Conservation (phyloP, 768 basidiomycete species). For the Cystobasidium onofrii region DNA sequence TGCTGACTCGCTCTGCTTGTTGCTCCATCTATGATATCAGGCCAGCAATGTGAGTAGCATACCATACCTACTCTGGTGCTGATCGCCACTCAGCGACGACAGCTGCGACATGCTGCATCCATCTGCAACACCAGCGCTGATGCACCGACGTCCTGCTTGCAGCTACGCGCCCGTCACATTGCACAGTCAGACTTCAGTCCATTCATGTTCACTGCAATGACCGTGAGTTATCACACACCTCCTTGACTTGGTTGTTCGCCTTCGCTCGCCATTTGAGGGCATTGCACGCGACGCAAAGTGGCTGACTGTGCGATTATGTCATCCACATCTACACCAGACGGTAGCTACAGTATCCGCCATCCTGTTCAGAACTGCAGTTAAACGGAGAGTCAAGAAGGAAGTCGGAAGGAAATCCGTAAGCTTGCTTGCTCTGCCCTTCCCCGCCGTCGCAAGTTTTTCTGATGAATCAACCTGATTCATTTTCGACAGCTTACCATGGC, state of each 20-base stretch:
- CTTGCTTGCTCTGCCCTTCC: not conserved
- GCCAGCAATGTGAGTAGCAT: not conserved
- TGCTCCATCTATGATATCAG: too few species aligned
- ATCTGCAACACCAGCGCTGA: not conserved
- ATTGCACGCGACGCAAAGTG: not conserved
- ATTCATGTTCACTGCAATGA: conserved; percentile 16
- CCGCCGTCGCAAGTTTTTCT: not conserved
- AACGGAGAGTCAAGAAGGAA: not conserved
- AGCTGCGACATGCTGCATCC: not conserved
- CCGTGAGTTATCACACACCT: too few species aligned
- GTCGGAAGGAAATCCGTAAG: not conserved
- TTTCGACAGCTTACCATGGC: not conserved
- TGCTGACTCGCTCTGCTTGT: conserved; percentile 1
- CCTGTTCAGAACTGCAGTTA: not conserved
- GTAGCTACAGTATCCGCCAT: conserved; percentile 5
- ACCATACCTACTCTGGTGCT: too few species aligned
- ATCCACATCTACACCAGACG: not conserved
- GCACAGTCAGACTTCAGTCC: conserved; percentile 15
- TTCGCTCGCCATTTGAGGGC: not conserved
- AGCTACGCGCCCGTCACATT: conserved; percentile 15
- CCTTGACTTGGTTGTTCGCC: too few species aligned
- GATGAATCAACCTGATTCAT: not conserved
- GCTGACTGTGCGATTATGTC: not conserved
- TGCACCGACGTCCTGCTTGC: too few species aligned
- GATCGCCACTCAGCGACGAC: not conserved